A percentile compares a stretch with the other conserved stretches of the same genome.
Evolutionary conservation across 2,329 filamentous ascomycete genomes (phyloP).

Genomic region (Neoarthrinium moseri): DNA sequence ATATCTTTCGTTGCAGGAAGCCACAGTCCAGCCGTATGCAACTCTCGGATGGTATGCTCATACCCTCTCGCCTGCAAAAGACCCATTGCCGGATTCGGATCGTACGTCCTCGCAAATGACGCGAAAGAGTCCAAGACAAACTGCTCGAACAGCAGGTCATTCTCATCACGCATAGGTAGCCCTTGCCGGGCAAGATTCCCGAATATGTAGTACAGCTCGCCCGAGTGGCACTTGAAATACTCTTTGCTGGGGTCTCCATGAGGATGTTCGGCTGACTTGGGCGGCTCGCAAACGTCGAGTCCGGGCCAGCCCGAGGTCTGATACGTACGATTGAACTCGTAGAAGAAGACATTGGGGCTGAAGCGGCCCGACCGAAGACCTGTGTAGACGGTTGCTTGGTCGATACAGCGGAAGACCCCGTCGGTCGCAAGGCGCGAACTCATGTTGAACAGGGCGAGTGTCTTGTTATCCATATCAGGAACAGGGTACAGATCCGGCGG

Average conservation of each 20-base stretch:
- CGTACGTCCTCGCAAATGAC: conserved; percentile 45
- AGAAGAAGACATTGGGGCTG: conserved; percentile 48
- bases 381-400: conserved; percentile 56
- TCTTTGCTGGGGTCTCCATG: conserved; percentile 20
- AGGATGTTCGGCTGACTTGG: conserved; percentile 28
- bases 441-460: conserved; percentile 55
- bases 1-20: conserved; percentile 30
- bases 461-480: conserved; percentile 41
- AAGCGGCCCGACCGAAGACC: conserved; percentile 44
- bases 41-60: conserved; percentile 24
- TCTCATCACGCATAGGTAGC: conserved; percentile 43
- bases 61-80: conserved; percentile 44
- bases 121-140: conserved; percentile 47
- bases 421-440: conserved; percentile 56
- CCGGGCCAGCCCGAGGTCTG: conserved; percentile 52
- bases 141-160: conserved; percentile 35
- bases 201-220: conserved; percentile 54
- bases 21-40: conserved; percentile 30
- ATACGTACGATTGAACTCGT: conserved; percentile 59
- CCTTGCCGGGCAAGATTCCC: conserved; percentile 44
- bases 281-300: conserved; percentile 46
- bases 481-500: conserved; percentile 47
- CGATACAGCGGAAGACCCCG: conserved; percentile 57
- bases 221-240: conserved; percentile 57
- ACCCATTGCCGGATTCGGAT: conserved; percentile 47